Evolutionary conservation across 495 filamentous ascomycete species (phyloP), one percentile per base, ranked within the genome.

Genomic region (Penicillium silybi): DNA sequence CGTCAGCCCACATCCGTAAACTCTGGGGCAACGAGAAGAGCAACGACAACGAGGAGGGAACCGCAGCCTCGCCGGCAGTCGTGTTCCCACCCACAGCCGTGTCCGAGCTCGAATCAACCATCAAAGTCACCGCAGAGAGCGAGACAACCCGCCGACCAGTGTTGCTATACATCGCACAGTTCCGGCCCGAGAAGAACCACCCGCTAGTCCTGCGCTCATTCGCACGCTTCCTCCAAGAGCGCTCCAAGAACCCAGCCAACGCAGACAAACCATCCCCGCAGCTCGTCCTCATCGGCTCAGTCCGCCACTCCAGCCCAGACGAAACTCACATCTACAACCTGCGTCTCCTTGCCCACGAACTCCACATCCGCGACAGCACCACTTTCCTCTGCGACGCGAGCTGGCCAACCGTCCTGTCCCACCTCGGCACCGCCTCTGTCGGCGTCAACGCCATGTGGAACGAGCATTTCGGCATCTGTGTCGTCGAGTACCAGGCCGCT

Each of bases 361-460:
- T 95, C 23, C 81, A 85, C 19, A 85, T 97, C 62, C 86, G 85
- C 63, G 88, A 93, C 34, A 67, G 80, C 17, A 89, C 95, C 26
- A 81, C 89, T 46, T 98, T 98, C 70, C 78, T 92, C 54, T 85
- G 88, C 54, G 90, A 97, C 61, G 91, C 90, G 4, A 80, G 85
- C 35, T 97, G 92, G 91, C 82, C 85, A 6, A 80, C 89, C 51
- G 87, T 98, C 38, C 77, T 95, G 11, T 76, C 83, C 19, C 89
- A 89, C 81, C 75, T 97, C 41, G 71, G 80, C 35, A 79, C 73
- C 18, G 80, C 85, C 26, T 91, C 82, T 46, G 77, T 97, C 20
- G 93, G 93, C 32, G 89, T 93, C 3, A 98, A 98, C 61, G 91
- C 85, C 48, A 98, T 98, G 93, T 98, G 95, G 93, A 97, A 96